These are phyloP conservation scores for Populus alba DNA, from an alignment of 345 rosid genomes.

Conservation along the genomic window DNA sequence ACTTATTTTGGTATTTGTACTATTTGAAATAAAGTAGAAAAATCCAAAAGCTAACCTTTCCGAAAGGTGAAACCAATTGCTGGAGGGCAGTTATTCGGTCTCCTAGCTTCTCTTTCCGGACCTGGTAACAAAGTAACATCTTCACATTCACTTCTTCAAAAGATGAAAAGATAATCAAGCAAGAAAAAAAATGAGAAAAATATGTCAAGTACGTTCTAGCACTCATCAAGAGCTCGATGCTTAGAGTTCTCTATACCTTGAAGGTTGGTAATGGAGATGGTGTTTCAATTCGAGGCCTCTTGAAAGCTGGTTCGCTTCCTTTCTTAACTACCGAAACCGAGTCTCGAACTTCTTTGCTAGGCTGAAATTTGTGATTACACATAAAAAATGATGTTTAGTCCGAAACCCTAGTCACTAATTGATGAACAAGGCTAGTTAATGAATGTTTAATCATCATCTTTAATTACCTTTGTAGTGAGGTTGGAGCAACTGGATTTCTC, in stretches of 20 bases:
- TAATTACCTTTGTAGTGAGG: constrained; percentile 8
- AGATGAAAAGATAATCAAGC: not conserved
- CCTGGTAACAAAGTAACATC: constrained; percentile 16
- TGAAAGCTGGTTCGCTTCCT: constrained; percentile 27
- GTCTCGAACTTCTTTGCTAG: constrained; percentile 11
- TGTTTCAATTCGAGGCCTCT: constrained; percentile 32
- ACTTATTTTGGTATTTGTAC: not conserved
- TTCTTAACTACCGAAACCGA: constrained; percentile 17
- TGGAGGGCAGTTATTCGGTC: constrained; percentile 41
- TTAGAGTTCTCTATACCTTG: constrained; percentile 15
- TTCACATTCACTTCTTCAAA: not conserved
- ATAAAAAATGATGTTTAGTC: not conserved
- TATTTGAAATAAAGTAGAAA: constrained; percentile 14
- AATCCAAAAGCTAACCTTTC: constrained; percentile 33
- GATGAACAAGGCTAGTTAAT: not conserved
- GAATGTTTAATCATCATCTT: not conserved
- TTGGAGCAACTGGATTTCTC: constrained; percentile 36
- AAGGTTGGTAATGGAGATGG: constrained; percentile 37
- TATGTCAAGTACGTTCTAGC: not conserved
- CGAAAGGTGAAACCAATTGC: constrained; percentile 39
- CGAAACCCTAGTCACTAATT: not conserved
- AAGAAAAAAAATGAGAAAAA: not conserved
- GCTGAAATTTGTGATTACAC: not conserved
- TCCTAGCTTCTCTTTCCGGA: constrained; percentile 37
- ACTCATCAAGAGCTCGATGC: not conserved